Base-by-base conservation (phyloP, 768 basidiomycete species). In the Phylloporus arenicola region DNA sequence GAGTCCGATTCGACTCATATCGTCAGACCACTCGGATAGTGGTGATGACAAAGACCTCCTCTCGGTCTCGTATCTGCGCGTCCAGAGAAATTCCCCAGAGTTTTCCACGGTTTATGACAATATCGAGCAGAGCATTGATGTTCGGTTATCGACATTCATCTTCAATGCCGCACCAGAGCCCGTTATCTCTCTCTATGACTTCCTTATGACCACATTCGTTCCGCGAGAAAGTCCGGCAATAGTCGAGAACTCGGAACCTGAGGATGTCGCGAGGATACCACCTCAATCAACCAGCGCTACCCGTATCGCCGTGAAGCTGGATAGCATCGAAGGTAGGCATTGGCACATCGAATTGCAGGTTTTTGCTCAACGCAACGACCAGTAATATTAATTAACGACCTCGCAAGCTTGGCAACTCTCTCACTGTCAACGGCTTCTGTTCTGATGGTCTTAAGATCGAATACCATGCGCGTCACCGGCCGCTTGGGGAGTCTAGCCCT, bases 181-280 rank as follows among this genome's bases (percentile, higher is more conserved):
- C 12, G 84, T 97, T 38, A 72, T 99, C 33, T 78, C 86, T 2
- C 69, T 97, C 19, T 98, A 97, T 68, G 93, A 98, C 70, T 97
- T 95, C 71, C 81, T 99, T 68, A 94, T 99, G 86, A 86, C 88
- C 3, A 97, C 96, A 0, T 99, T 99, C 68, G 88, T 92, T 10
- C 81, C 86, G 9, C 62, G 42, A 34, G 47, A 56, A 12, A 48
- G 52, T 34, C 47, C 57, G 12, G 41, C 37, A 17, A 49, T 50
- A 20, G 37, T 46, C 6, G 52, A 55, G 38, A 43, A 34, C 44
- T 42, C 29, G 16, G 63, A 60, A 43, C 37, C 55, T 29, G 29
- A 16, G 1, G 53, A 30, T 31, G 35, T 45, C 11, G 34, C 39
- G 1, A 45, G 16, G n/a, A 34, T 7, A 39, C 48, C 31, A 43